phyloP scores from a whole-genome alignment of 148 eudicot species.

The Cornus suecica region DNA sequence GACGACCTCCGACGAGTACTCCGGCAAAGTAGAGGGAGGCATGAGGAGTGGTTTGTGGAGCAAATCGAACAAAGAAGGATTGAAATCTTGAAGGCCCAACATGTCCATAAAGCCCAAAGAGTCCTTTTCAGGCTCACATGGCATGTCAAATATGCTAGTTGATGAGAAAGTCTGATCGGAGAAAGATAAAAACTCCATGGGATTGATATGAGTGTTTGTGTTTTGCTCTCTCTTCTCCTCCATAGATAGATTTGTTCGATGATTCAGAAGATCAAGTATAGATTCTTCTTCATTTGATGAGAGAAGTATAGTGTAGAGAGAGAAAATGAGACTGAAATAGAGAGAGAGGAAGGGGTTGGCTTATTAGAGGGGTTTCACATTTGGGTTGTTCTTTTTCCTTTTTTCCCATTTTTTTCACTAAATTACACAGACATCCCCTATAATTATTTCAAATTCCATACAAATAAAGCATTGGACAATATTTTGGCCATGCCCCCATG shows the following conservation, averaged over 20 bases:
- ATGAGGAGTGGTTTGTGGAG: conserved; percentile 17
- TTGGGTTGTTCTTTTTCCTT: too few species aligned
- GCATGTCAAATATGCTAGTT: conserved; percentile 24
- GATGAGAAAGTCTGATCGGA: conserved; percentile 26
- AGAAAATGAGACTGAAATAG: conserved; percentile 16
- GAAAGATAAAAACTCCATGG: conserved; percentile 21
- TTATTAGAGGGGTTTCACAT: conserved; percentile 15
- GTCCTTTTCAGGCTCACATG: conserved; percentile 19
- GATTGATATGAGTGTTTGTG: conserved; percentile 4
- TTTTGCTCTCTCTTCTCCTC: conserved; percentile 26
- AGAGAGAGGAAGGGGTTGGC: conserved; percentile 20
- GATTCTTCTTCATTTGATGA: conserved; percentile 35
- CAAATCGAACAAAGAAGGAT: conserved; percentile 41
- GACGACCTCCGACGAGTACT: conserved; percentile 48
- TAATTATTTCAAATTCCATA: too few species aligned
- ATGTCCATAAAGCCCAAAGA: conserved; percentile 33
- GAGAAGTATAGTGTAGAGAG: conserved; percentile 3
- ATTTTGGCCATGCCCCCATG: too few species aligned
- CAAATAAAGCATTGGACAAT: too few species aligned
- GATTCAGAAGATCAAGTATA: conserved; percentile 25
- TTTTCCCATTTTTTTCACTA: too few species aligned
- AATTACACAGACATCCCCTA: too few species aligned
- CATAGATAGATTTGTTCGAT: conserved; percentile 27
- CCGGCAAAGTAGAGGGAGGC: conserved; percentile 19
- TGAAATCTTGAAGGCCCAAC: conserved; percentile 35